phyloP scores from a whole-genome alignment of 1,284 basidiomycete genomes.

The Schizopora paradoxa region DNA sequence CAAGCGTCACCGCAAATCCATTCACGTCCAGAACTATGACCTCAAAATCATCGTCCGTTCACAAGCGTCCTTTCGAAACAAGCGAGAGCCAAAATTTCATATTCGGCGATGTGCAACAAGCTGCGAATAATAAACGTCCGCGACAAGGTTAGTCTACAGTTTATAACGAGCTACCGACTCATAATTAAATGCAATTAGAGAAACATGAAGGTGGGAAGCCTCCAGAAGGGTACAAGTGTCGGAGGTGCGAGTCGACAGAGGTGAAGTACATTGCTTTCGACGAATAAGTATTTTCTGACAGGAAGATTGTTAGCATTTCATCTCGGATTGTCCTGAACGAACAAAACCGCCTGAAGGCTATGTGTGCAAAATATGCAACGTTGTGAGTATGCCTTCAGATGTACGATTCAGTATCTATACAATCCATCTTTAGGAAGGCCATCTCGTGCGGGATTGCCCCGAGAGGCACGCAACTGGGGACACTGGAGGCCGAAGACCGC shows the following conservation, averaged over 20 bases:
- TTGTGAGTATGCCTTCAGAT: slow-evolving; percentile 31
- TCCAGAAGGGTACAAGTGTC: slow-evolving; percentile 70
- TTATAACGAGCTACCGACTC: too few relatives aligned
- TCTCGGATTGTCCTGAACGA: slow-evolving; percentile 68
- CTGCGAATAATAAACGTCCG: slow-evolving; percentile 42
- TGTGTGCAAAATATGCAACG: slow-evolving; percentile 78
- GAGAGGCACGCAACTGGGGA: slow-evolving; percentile 68
- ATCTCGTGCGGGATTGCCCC: slow-evolving; percentile 84
- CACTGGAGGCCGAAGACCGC: slow-evolving; percentile 74
- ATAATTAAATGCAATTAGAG: slow-evolving; percentile 21
- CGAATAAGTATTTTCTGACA: slow-evolving; percentile 3
- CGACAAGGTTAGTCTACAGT: slow-evolving; percentile 48
- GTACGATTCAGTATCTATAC: slow-evolving; percentile 7
- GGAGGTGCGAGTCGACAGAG: slow-evolving; percentile 68
- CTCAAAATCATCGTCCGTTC: slow-evolving; percentile 24
- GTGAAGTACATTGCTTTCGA: slow-evolving; percentile 34
- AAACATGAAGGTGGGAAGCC: slow-evolving; percentile 48
- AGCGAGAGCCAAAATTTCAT: slow-evolving; percentile 57
- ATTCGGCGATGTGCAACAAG: slow-evolving; percentile 55
- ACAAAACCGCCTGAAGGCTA: slow-evolving; percentile 77
- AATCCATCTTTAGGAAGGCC: slow-evolving; percentile 50
- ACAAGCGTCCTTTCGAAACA: slow-evolving; percentile 51
- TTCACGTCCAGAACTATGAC: slow-evolving; percentile 43
- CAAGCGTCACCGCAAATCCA: slow-evolving; percentile 70
- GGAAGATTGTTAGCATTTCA: slow-evolving; percentile 54